Evolutionary conservation across 2,329 filamentous ascomycete genomes (phyloP), one percentile per base, ranked within the genome.

Genomic region (Xylariaceae sp.): DNA sequence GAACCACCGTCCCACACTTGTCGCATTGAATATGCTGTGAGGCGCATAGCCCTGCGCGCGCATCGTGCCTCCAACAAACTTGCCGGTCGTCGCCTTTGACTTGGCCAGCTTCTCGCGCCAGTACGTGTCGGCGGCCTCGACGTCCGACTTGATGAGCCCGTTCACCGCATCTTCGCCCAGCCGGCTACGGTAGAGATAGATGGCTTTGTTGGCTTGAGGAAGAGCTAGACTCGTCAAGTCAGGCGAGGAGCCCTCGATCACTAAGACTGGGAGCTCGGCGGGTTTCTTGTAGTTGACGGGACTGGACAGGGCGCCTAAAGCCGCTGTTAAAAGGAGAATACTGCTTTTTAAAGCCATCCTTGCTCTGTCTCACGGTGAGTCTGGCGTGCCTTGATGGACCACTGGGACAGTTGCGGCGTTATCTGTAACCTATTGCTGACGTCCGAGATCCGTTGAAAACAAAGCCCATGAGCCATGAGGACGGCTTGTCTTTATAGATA

Each of bases 171-270:
- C 26, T 29, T 43, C 33, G n/a, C 43, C 43, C 0, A 48, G 46
- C 1, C 37, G 43, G 9, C 30, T 40, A n/a, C 36, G 45, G 39
- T 32, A 47, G 1, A 42, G 36, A 9, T 24, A 27, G 23, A 47
- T 19, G 2, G 36, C 36, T 8, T 45, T 18, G 18, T 27, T 31
- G 5, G 45, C 38, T 17, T 47, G 41, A 3, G 45, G 26, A 0
- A 43, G 38, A 21, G 35, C 36, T 27, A 47, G 39, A 2, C 19
- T n/a, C 3, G 27, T 31, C 3, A 45, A 36, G 31, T 42, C 31
- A 15, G 33, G 36, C 2, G 45, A 45, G 2, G 44, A 13, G 8
- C 45, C 45, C 19, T 47, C 36, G 39, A 47, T 39, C 4, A 47
- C 42, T 15, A 5, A 13, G 16, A 47, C 39, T 4, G 38, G 36